Conservation (phyloP, 257 asterid species). For the Cinchona pubescens region DNA sequence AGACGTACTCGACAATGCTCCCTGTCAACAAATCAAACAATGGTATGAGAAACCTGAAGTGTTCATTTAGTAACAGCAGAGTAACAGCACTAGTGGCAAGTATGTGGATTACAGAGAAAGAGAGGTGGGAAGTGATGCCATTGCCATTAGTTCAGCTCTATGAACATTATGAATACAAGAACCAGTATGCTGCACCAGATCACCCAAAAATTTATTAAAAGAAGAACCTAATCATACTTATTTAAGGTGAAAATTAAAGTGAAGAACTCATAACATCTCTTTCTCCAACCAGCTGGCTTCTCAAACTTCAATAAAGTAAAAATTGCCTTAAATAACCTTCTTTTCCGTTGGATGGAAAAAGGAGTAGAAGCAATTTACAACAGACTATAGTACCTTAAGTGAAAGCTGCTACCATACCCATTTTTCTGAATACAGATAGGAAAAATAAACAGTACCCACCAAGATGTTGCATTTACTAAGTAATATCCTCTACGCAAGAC, state of each 20-base stretch:
- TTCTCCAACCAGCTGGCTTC: background rate
- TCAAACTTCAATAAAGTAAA: background rate
- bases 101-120: background rate
- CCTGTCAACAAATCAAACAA: background rate
- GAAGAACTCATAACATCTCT: background rate
- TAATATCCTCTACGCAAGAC: too few relatives aligned
- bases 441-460: too few relatives aligned
- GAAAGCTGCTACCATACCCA: background rate
- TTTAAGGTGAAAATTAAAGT: background rate
- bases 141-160: background rate
- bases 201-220: background rate
- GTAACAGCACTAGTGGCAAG: background rate
- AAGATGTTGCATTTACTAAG: too few relatives aligned
- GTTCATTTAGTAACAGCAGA: background rate
- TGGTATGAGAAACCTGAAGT: background rate
- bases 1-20: background rate
- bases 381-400: background rate
- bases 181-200: background rate
- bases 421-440: too few relatives aligned
- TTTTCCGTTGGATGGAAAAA: background rate
- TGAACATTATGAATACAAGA: background rate
- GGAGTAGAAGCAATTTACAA: background rate
- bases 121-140: background rate
- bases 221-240: background rate
- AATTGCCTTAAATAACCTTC: background rate